A percentile compares a stretch with the other conserved stretches of the same genome.
These are phyloP conservation scores for Magnusiomyces fungicola DNA, from an alignment of 1,139 yeast species.

Conservation along the genomic window DNA sequence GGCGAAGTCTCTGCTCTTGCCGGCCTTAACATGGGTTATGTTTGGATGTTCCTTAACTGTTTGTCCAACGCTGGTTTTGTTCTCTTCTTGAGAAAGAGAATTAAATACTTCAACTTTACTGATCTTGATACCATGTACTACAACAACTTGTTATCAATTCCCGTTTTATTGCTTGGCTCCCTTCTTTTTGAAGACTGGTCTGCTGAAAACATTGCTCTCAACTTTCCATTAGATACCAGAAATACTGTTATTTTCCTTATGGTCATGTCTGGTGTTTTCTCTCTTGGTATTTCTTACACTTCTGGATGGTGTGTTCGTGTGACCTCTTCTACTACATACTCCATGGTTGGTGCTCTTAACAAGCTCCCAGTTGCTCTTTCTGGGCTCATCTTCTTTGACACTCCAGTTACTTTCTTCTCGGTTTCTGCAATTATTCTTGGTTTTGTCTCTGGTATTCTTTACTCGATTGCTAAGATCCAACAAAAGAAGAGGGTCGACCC, in stretches of 20 bases:
- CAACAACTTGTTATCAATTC: constrained; percentile 88
- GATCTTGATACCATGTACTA: constrained; percentile 98
- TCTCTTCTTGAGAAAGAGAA: constrained; percentile 91
- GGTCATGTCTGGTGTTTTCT: constrained; percentile 86
- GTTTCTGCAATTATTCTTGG: constrained; percentile 87
- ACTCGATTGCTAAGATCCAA: constrained; percentile 83
- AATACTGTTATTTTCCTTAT: constrained; percentile 66
- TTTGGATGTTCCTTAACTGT: constrained; percentile 96
- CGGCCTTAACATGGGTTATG: constrained; percentile 60
- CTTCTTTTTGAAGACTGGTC: constrained; percentile 90
- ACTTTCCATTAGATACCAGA: constrained; percentile 72
- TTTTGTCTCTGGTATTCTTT: constrained; percentile 88
- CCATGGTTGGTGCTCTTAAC: constrained; percentile 98
- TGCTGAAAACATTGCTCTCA: constrained; percentile 57
- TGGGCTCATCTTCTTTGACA: constrained; percentile 88
- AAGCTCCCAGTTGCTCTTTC: constrained; percentile 95
- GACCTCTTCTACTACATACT: constrained; percentile 94
- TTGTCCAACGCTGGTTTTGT: constrained; percentile 91
- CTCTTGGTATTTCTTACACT: constrained; percentile 96
- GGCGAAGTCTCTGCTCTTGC: constrained; percentile 6
- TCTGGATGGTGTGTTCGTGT: constrained; percentile 99
- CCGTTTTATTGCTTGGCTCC: constrained; percentile 72
- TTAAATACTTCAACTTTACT: constrained; percentile 91
- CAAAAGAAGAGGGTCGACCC: constrained; percentile 49
- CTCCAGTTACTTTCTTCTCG: constrained; percentile 89